Percentiles rank a stretch among this genome's conserved stretches.
Evolutionary conservation across 1,139 yeast genomes (phyloP).

Genomic region (Candida albicans): DNA sequence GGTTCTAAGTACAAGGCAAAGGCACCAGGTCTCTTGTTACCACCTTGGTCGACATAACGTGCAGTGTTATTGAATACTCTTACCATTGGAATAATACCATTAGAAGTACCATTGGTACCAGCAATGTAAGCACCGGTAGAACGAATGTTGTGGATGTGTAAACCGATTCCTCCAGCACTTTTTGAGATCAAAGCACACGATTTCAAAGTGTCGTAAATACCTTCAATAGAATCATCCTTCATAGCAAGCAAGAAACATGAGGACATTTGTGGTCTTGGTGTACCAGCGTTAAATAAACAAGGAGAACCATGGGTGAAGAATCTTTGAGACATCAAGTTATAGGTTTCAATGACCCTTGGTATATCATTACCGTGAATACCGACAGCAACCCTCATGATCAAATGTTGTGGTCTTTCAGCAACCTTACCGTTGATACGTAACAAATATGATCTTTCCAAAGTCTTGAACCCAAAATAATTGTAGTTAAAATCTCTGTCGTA

Average conservation of each 20-base stretch:
- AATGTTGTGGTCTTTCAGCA: conserved; percentile 89
- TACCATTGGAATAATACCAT: conserved; percentile 86
- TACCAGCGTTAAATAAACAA: conserved; percentile 86
- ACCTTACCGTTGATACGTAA: conserved; percentile 68
- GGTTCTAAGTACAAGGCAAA: conserved; percentile 88
- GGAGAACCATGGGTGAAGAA: conserved; percentile 90
- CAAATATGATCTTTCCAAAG: conserved; percentile 80
- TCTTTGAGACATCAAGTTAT: conserved; percentile 80
- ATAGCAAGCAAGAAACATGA: conserved; percentile 87
- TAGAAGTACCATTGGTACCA: conserved; percentile 87
- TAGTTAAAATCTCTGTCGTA: conserved; percentile 82
- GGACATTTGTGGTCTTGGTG: conserved; percentile 83
- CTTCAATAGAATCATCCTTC: conserved; percentile 90
- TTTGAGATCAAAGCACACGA: conserved; percentile 86
- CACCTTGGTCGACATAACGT: conserved; percentile 91
- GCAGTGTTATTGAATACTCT: conserved; percentile 91
- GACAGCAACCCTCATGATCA: conserved; percentile 85
- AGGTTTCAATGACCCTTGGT: conserved; percentile 71
- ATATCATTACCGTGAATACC: conserved; percentile 84
- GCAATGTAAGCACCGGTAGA: conserved; percentile 86
- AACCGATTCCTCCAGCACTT: conserved; percentile 90
- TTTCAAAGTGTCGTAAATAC: conserved; percentile 83
- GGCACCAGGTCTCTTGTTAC: conserved; percentile 93
- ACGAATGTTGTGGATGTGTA: conserved; percentile 81
- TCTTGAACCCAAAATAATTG: conserved; percentile 85